phyloP scores from a whole-genome alignment of 2,329 filamentous ascomycete genomes.

The Plectosphaerella cucumerina region DNA sequence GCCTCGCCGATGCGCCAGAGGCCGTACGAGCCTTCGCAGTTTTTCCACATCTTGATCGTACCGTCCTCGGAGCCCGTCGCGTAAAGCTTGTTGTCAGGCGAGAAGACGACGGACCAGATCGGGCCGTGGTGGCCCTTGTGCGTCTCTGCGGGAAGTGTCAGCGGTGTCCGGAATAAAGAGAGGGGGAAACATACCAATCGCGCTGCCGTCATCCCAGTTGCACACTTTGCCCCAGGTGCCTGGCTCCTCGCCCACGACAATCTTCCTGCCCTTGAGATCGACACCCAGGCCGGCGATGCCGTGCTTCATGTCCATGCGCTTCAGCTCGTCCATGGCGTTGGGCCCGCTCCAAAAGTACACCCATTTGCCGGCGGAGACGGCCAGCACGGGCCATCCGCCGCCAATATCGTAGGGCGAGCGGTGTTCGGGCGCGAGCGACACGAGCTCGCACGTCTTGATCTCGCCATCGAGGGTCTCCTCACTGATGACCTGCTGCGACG shows the following conservation, averaged over 20 bases:
- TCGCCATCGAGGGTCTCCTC: slow-evolving; percentile 76
- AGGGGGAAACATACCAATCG: slow-evolving; percentile 57
- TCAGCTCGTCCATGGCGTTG: slow-evolving; percentile 67
- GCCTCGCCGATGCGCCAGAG: slow-evolving; percentile 53
- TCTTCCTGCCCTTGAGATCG: slow-evolving; percentile 73
- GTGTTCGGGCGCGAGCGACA: slow-evolving; percentile 56
- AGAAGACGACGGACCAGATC: slow-evolving; percentile 94
- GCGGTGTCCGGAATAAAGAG: background rate
- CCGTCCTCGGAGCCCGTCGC: slow-evolving; percentile 96
- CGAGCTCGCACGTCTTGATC: slow-evolving; percentile 90
- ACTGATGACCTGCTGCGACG: slow-evolving; percentile 68
- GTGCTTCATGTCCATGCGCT: slow-evolving; percentile 74
- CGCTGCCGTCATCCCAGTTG: slow-evolving; percentile 76
- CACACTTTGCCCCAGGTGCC: slow-evolving; percentile 98
- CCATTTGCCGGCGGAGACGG: slow-evolving; percentile 89
- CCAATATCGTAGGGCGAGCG: slow-evolving; percentile 60
- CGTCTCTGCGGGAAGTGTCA: slow-evolving; percentile 54
- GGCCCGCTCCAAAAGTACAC: slow-evolving; percentile 87
- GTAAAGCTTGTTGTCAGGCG: slow-evolving; percentile 92
- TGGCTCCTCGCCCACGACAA: slow-evolving; percentile 85
- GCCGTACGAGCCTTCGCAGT: slow-evolving; percentile 61
- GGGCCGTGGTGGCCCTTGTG: slow-evolving; percentile 97
- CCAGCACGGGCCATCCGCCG: slow-evolving; percentile 68
- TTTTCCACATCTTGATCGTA: slow-evolving; percentile 89
- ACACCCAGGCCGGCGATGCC: slow-evolving; percentile 89